Base-by-base conservation (phyloP, 306 rosid species). In the Ormosia semicastrata region DNA sequence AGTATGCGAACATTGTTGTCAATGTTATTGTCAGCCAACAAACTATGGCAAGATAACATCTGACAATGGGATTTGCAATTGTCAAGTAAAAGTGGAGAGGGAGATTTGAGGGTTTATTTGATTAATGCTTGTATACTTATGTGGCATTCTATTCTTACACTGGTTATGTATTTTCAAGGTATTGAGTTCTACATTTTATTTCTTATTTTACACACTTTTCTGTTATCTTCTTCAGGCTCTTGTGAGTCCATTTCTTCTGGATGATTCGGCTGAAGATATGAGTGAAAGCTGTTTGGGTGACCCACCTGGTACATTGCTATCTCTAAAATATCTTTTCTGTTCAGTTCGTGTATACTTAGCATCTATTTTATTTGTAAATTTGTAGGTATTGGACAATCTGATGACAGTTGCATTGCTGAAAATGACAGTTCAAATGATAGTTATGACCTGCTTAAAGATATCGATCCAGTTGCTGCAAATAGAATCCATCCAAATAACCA, bases 401-500 rank as follows among this genome's bases (percentile, higher is more conserved):
- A 66, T 58, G 1, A 54, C 71, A 65, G 80, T 64, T 73, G 46
- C 60, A 15, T 39, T 59, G 75, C 81, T 74, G 92, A 81, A 85
- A 63, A 73, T 17, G 89, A 81, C 41, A 14, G 50, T 62, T 88
- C 85, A 69, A 80, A 46, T 60, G 52, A 77, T 81, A 70, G 83
- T 82, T 91, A 91, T 74, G 89, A 87, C 12, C 71, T 82, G 81
- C 98, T 95, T 73, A 90, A 87, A 74, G 85, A 78, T 77, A 90
- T 95, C 58, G 98, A 95, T 79, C 98, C 98, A 40, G 87, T 89
- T 76, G 93, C 97, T 6, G 97, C 98, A 15, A 91, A 90, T 83
- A 89, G 98, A 86, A 85, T 93, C 82, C 98, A 95, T 85, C 98
- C 98, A 47, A 93, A 95, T 85, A 87, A 95, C 79, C 89, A 89